A percentile compares a stretch with the other conserved stretches of the same genome.
phyloP scores from a whole-genome alignment of 2,329 filamentous ascomycete species.

The Claviceps africana region DNA sequence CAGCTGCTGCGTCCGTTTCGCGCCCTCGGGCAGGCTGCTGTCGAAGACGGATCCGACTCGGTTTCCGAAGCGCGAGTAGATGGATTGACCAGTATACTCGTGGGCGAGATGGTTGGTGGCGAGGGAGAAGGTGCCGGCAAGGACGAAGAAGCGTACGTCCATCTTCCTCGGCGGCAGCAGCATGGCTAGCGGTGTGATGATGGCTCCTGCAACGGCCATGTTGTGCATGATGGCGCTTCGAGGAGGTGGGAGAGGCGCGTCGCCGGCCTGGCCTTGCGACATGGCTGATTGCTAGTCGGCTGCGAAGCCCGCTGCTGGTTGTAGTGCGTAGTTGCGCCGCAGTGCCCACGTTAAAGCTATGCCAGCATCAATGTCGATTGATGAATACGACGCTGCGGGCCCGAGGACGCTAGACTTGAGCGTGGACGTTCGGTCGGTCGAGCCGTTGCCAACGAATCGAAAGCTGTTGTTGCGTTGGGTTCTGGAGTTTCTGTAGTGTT shows the following conservation, averaged over 20 bases:
- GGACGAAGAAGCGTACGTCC: slow-evolving; percentile 35
- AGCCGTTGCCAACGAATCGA: not conserved
- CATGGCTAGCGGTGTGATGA: slow-evolving; percentile 33
- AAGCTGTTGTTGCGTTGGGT: too few species aligned
- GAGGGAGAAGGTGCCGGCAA: slow-evolving; percentile 35
- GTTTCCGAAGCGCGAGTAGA: slow-evolving; percentile 31
- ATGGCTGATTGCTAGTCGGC: slow-evolving; percentile 8
- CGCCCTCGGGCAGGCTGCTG: slow-evolving; percentile 42
- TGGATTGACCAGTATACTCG: slow-evolving; percentile 42
- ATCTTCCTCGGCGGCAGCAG: slow-evolving; percentile 37
- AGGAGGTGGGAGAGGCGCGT: slow-evolving; percentile 18
- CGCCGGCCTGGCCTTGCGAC: slow-evolving; percentile 13
- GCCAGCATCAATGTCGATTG: not conserved
- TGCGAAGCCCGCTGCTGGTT: not conserved
- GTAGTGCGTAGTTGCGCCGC: not conserved
- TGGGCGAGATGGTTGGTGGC: slow-evolving; percentile 40
- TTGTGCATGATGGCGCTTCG: slow-evolving; percentile 29
- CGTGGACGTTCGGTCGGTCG: not conserved
- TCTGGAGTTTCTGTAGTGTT: too few species aligned
- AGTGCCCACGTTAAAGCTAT: not conserved
- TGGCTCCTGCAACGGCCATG: slow-evolving; percentile 31
- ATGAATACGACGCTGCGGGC: not conserved
- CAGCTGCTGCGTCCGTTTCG: slow-evolving; percentile 31
- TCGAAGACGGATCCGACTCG: slow-evolving; percentile 32
- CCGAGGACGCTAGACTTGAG: not conserved